phyloP scores from a whole-genome alignment of 2,329 filamentous ascomycete species.

The Beauveria varroae region DNA sequence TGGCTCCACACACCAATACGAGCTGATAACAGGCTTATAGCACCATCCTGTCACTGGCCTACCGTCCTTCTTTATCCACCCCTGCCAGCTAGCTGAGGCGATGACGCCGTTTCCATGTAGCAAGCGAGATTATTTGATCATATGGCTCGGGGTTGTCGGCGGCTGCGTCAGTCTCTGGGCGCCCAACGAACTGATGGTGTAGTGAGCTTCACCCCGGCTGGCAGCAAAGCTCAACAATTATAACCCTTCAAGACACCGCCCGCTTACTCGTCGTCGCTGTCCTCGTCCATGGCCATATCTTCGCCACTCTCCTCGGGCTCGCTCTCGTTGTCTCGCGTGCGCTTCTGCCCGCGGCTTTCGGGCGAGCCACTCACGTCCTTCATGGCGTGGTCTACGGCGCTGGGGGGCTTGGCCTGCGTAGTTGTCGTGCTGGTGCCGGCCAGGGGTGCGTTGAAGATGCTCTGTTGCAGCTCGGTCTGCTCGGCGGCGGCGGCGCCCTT shows the following conservation, averaged over 20 bases:
- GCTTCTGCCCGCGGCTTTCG: conserved; percentile 59
- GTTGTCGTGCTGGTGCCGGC: conserved; percentile 33
- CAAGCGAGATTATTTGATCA: conserved; percentile 66
- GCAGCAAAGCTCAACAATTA: neutral
- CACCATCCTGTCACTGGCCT: conserved; percentile 75
- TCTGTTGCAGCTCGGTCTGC: conserved; percentile 69
- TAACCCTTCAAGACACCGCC: conserved; percentile 10
- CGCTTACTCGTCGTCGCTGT: conserved; percentile 63
- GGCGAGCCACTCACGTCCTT: conserved; percentile 41
- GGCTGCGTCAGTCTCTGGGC: conserved; percentile 71
- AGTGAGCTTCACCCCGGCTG: conserved; percentile 16
- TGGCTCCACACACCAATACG: neutral
- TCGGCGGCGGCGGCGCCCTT: conserved; percentile 46
- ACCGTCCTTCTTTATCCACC: conserved; percentile 86
- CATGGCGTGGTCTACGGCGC: conserved; percentile 39
- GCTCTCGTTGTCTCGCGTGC: conserved; percentile 57
- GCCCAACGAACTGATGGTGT: conserved; percentile 57
- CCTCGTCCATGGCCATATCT: conserved; percentile 62
- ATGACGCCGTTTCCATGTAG: conserved; percentile 59
- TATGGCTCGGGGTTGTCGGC: conserved; percentile 87
- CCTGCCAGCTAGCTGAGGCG: conserved; percentile 78
- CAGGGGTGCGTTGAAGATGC: conserved; percentile 65
- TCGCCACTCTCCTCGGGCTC: conserved; percentile 59
- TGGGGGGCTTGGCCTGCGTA: conserved; percentile 34
- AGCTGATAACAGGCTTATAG: conserved; percentile 32